Evolutionary conservation across 1,284 basidiomycete genomes (phyloP).

Genomic region (Vanrija pseudolonga): DNA sequence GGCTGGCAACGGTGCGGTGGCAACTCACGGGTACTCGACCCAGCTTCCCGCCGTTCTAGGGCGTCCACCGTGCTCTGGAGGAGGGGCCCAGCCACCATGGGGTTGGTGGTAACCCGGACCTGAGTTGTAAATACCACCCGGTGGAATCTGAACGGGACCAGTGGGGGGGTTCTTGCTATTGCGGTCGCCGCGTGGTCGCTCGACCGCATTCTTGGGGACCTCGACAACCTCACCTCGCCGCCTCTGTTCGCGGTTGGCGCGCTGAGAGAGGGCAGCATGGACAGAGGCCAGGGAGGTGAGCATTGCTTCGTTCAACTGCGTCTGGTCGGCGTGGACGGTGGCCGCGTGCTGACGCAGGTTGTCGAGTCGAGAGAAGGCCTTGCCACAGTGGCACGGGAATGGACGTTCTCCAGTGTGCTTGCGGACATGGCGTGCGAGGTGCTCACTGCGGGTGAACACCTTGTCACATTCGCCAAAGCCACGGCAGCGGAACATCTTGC

Average conservation of each 20-base stretch:
- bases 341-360: conserved; percentile 94
- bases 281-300: conserved; percentile 82
- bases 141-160: background rate
- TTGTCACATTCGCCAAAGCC: conserved; percentile 94
- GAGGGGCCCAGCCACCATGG: conserved; percentile 13
- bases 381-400: conserved; percentile 90
- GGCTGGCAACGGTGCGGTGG: background rate
- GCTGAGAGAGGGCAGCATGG: conserved; percentile 66
- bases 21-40: conserved; percentile 29
- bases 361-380: conserved; percentile 92
- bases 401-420: conserved; percentile 97
- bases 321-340: conserved; percentile 87
- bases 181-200: conserved; percentile 32
- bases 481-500: conserved; percentile 90
- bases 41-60: conserved; percentile 28
- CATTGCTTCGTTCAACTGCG: conserved; percentile 81
- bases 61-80: conserved; percentile 27
- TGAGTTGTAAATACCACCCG: conserved; percentile 2
- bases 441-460: conserved; percentile 92
- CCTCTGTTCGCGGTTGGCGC: conserved; percentile 49
- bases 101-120: conserved; percentile 11
- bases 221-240: conserved; percentile 48
- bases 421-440: conserved; percentile 89
- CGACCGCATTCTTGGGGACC: conserved; percentile 46
- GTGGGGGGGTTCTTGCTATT: conserved; percentile 2